Base-by-base conservation (phyloP, 495 filamentous ascomycete species). In the Tuber brumale region DNA sequence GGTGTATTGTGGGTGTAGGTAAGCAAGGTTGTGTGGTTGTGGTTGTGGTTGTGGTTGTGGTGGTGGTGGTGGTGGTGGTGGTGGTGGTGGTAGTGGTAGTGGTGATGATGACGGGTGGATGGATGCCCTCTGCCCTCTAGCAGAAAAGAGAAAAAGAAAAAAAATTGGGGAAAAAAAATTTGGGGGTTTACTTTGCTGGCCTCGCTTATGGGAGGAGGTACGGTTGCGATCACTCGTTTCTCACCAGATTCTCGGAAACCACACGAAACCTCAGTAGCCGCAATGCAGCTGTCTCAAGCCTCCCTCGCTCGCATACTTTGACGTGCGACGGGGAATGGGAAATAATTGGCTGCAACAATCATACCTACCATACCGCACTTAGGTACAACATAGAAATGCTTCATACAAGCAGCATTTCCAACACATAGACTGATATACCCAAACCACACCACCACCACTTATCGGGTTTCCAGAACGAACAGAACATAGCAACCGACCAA, bases 211-310 rank as follows among this genome's bases (percentile, higher is more conserved):
- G 57, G 27, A 66, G 57, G 27, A 35, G 57, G 57, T 66, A 35
- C 19, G 57, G 57, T 35, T 66, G 57, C 57, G 57, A 66, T 66
- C 57, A 66, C 57, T 66, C 57, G 57, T 66, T 66, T 66, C 57
- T 39, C 37, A 4, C 37, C 37, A 39, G 37, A 39, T 39, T 39
- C 37, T 27, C 14, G 57, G 57, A 66, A 66, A 66, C 27, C 57
- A 66, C 57, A 66, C 57, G 57, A 66, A 66, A 66, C 57, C 57
- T 3, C 6, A 35, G 57, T 4, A 66, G 57, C 57, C 27, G 57
- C 57, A 66, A 31, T 66, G 57, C 57, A 35, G 27, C 14, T 0
- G 14, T 35, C 57, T 66, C 27, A 5, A 35, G 57, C 57, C 31
- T 66, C 5, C 57, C 27, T 7, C 5, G n/a, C 41, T 42, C 57